Evolutionary conservation across 805 yeast genomes (phyloP).

Genomic region (Yarrowia divulgata): DNA sequence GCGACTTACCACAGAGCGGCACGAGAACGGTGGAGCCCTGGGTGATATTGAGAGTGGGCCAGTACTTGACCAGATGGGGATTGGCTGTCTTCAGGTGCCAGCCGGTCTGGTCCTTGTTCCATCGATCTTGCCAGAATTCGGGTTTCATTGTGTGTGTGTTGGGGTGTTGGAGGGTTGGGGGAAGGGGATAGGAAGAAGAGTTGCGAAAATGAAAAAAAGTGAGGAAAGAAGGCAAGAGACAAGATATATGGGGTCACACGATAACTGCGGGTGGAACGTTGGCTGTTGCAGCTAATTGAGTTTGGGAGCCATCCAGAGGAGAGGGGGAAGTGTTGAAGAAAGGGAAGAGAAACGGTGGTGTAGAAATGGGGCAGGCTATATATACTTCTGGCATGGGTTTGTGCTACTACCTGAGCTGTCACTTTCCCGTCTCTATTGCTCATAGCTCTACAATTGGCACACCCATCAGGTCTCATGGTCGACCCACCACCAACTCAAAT

Average conservation of each 20-base stretch:
- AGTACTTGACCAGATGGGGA: conserved; percentile 33
- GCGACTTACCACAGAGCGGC: conserved; percentile 31
- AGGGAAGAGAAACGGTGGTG: no score
- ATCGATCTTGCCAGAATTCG: conserved; percentile 39
- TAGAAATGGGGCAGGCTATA: not conserved
- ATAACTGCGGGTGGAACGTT: conserved; percentile 18
- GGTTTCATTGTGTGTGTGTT: conserved; percentile 25
- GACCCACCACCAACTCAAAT: conserved; percentile 3
- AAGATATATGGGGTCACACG: conserved; percentile 12
- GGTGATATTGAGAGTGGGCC: conserved; percentile 27
- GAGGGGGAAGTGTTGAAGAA: not conserved
- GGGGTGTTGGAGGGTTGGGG: not conserved
- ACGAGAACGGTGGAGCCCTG: conserved; percentile 32
- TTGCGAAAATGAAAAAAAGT: not conserved
- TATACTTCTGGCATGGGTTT: not conserved
- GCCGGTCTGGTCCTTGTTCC: conserved; percentile 37
- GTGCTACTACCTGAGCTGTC: not conserved
- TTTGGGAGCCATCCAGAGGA: conserved; percentile 26
- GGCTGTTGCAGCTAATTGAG: conserved; percentile 19
- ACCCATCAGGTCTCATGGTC: not conserved
- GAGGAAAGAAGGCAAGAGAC: not conserved
- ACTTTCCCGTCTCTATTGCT: not conserved
- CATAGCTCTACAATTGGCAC: no score
- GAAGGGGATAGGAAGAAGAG: not conserved
- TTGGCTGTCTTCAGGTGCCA: conserved; percentile 37